Percentiles rank a stretch among this genome's conserved stretches.
phyloP scores from a whole-genome alignment of 176 grass and related monocot genomes.

The Carex kokanica region DNA sequence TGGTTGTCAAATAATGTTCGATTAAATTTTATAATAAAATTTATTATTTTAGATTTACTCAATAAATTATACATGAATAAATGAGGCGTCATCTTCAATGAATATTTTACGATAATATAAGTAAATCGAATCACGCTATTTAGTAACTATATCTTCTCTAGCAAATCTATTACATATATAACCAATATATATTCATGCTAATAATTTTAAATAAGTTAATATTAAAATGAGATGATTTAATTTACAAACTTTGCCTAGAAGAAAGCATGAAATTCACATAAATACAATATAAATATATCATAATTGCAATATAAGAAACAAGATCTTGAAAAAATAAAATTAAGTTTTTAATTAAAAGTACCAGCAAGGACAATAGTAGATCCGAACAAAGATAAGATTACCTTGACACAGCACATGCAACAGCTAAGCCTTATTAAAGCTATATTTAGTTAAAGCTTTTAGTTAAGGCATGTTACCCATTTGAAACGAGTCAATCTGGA shows the following conservation, averaged over 20 bases:
- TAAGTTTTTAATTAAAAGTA: neutral
- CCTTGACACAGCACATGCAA: slow-evolving; percentile 26
- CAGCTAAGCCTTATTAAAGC: slow-evolving; percentile 29
- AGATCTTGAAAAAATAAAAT: neutral
- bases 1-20: neutral
- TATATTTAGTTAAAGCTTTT: neutral
- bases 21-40: neutral
- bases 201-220: neutral
- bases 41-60: neutral
- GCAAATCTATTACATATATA: neutral
- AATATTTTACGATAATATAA: neutral
- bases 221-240: neutral
- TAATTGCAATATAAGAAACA: neutral
- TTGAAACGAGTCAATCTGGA: neutral
- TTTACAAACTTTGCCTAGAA: neutral
- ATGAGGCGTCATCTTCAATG: neutral
- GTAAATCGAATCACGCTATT: neutral
- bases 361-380: neutral
- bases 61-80: neutral
- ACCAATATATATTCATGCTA: neutral
- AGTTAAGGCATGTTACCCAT: neutral
- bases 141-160: neutral
- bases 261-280: neutral
- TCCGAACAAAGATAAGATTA: slow-evolving; percentile 21
- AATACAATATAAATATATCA: neutral